Conservation (phyloP, 2,329 filamentous ascomycete genomes). For the Apiospora kogelbergensis region DNA sequence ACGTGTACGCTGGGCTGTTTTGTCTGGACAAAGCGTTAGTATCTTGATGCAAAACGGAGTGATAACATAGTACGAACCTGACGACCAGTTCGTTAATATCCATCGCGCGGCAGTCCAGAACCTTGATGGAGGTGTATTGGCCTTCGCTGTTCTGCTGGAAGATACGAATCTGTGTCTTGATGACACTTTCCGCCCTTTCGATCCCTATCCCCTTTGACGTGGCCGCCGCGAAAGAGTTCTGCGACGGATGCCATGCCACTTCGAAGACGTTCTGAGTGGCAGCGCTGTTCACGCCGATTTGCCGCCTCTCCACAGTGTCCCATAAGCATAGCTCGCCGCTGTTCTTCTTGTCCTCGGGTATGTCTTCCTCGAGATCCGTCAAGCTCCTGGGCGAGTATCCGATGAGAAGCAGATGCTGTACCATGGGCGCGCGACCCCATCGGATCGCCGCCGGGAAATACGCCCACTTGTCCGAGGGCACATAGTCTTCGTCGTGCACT, state of each 20-base stretch:
- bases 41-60: not conserved
- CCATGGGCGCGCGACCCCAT: constrained; percentile 51
- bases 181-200: constrained; percentile 40
- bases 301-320: constrained; percentile 46
- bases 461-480: constrained; percentile 52
- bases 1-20: constrained; percentile 49
- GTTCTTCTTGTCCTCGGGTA: constrained; percentile 57
- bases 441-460: constrained; percentile 64
- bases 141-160: constrained; percentile 40
- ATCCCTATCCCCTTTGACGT: constrained; percentile 48
- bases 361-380: constrained; percentile 52
- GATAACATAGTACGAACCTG: constrained; percentile 34
- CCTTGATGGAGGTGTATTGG: constrained; percentile 48
- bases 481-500: constrained; percentile 31
- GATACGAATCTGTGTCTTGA: constrained; percentile 58
- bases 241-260: constrained; percentile 60
- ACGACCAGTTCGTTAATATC: constrained; percentile 65
- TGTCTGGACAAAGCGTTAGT: constrained; percentile 35
- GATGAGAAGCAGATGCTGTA: constrained; percentile 55
- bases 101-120: constrained; percentile 57
- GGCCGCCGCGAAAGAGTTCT: constrained; percentile 55
- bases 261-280: constrained; percentile 64
- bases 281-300: constrained; percentile 49
- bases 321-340: constrained; percentile 62
- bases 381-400: constrained; percentile 62